Evolutionary conservation across 2,329 filamentous ascomycete species (phyloP), one percentile per base, ranked within the genome.

Genomic region (Venturia effusa): DNA sequence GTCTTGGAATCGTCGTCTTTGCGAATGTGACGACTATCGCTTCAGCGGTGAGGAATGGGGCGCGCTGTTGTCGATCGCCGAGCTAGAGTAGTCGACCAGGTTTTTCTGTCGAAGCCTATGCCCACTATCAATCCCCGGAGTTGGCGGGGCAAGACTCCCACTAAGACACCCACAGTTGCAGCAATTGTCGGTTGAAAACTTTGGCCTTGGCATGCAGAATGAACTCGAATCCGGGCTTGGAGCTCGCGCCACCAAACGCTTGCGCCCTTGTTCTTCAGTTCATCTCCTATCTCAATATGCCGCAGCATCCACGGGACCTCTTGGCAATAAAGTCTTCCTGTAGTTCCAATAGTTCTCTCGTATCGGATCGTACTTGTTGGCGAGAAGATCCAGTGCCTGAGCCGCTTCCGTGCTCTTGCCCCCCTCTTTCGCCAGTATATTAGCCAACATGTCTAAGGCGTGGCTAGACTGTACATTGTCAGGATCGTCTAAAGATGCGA

Each of bases 311-410:
- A 60, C 59, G 27, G 1, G 19, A 22, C 24, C 6, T 22, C 62
- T 34, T 39, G 24, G 72, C 60, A 85, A 71, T 68, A 79, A 71
- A 51, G 73, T 75, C 72, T 84, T 85, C 71, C 84, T 81, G 77
- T 89, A 96, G 70, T 89, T 87, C 94, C 94, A 99, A 76, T 97
- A 99, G 67, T 92, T 93, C 68, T 86, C 87, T 65, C 94, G 82
- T 66, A 99, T 88, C 7, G 90, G 90, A 80, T 99, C 94, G 83
- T 92, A 99, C 78, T 87, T 92, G 71, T 88, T 86, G 59, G 85
- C 88, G 71, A 99, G 74, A 66, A 95, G 78, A 65, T 83, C 83
- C 70, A 97, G 76, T 66, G 88, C 91, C 71, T 85, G 76, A 63
- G 80, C 84, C 1, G 92, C 92, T 73, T 84, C 82, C 22, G 82